phyloP scores from a whole-genome alignment of 1,284 basidiomycete genomes.

The Sporisorium iseilematis-ciliati region DNA sequence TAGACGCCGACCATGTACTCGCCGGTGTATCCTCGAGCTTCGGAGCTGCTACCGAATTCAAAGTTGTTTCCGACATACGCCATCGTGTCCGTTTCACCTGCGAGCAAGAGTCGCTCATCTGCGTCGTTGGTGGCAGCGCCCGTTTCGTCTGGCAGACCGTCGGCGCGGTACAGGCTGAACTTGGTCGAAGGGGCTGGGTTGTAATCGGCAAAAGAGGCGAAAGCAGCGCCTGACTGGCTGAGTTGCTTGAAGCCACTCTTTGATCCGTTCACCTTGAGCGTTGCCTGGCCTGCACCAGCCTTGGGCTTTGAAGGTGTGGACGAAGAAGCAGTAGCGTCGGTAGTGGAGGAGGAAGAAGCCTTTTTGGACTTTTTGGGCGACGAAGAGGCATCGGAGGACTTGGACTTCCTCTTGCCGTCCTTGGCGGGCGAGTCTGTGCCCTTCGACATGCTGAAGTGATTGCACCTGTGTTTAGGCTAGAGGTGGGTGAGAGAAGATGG shows the following conservation, averaged over 20 bases:
- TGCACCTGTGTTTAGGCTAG: too few species aligned
- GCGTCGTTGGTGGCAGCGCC: slow-evolving; percentile 19
- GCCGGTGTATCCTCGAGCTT: slow-evolving; percentile 62
- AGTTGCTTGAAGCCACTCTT: slow-evolving; percentile 22
- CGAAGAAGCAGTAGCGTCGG: slow-evolving; percentile 19
- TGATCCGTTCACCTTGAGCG: slow-evolving; percentile 27
- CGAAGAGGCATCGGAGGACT: slow-evolving; percentile 23
- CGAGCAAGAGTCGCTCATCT: slow-evolving; percentile 57
- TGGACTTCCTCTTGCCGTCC: slow-evolving; percentile 42
- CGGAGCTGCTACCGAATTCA: slow-evolving; percentile 50
- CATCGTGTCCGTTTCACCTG: slow-evolving; percentile 61
- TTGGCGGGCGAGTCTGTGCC: slow-evolving; percentile 17
- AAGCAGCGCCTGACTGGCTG: slow-evolving; percentile 38
- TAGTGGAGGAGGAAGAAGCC: slow-evolving; percentile 13
- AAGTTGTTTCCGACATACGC: slow-evolving; percentile 61
- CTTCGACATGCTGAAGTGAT: slow-evolving; percentile 17
- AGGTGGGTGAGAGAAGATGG: not conserved
- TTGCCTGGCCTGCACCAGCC: slow-evolving; percentile 29
- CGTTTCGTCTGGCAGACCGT: slow-evolving; percentile 44
- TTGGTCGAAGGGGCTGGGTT: slow-evolving; percentile 44
- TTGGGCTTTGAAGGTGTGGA: slow-evolving; percentile 26
- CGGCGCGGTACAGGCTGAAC: slow-evolving; percentile 51
- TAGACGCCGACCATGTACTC: slow-evolving; percentile 67
- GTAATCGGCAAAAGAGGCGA: slow-evolving; percentile 53
- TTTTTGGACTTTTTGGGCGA: slow-evolving; percentile 49